Evolutionary conservation across 2,329 filamentous ascomycete species (phyloP).

Genomic region (Colletotrichum orchidophilum): DNA sequence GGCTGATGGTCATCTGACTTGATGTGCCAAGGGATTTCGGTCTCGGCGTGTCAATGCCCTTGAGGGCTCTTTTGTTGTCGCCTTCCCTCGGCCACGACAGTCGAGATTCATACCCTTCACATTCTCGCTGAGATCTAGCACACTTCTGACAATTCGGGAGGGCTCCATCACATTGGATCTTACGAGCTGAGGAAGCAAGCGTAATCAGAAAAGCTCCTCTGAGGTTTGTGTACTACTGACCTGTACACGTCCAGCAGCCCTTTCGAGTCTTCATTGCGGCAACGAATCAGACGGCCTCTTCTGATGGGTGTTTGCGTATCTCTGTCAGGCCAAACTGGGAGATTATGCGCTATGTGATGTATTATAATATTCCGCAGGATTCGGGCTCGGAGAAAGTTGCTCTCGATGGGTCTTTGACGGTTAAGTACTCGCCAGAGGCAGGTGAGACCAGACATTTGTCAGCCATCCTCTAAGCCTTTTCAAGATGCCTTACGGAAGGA

Average conservation of each 20-base stretch:
- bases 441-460: neutral
- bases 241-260: slow-evolving; percentile 15
- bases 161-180: neutral
- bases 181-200: neutral
- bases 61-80: slow-evolving; percentile 7
- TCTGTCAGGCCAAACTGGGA: neutral
- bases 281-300: neutral
- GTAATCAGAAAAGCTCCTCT: neutral
- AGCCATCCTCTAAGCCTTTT: neutral
- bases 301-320: neutral
- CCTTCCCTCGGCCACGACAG: slow-evolving; percentile 6
- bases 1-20: fast-evolving
- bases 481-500: neutral
- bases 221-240: neutral
- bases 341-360: neutral
- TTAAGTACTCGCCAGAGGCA: neutral
- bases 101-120: slow-evolving; percentile 1
- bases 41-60: neutral
- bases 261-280: neutral
- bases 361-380: too few relatives aligned
- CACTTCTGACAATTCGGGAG: neutral
- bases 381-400: slow-evolving; percentile 9
- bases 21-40: too few relatives aligned
- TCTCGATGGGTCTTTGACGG: slow-evolving; percentile 1
- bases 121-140: neutral